Conservation (phyloP, 225 moss, liverwort and hornwort species). For the Marchantia polymorpha region DNA sequence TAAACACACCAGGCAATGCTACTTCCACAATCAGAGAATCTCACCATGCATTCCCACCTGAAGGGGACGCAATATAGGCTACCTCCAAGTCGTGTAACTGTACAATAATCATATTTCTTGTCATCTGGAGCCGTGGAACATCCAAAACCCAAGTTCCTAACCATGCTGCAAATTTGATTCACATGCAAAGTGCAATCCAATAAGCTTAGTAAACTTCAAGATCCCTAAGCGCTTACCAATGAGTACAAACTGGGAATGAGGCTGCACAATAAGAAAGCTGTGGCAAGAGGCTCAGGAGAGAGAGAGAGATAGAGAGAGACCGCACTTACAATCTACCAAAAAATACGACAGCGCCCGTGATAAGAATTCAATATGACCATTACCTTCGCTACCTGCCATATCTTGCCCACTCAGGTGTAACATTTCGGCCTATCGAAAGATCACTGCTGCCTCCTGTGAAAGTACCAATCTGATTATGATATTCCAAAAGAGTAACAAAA, state of each 20-base stretch:
- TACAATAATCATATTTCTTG: background rate
- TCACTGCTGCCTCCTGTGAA: conserved; percentile 14
- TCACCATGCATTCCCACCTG: conserved; percentile 8
- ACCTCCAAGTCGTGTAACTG: conserved; percentile 4
- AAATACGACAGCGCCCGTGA: background rate
- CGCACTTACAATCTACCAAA: background rate
- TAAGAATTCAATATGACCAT: conserved; percentile 8
- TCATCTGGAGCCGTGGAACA: conserved; percentile 8
- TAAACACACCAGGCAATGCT: background rate
- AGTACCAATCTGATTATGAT: conserved; percentile 10
- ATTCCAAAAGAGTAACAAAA: conserved; percentile 10
- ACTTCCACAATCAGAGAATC: background rate
- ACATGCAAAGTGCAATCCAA: conserved; percentile 5
- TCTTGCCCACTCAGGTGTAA: background rate
- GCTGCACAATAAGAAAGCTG: background rate
- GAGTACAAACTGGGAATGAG: background rate
- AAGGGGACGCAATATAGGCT: conserved; percentile 5
- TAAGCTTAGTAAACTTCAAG: conserved; percentile 2
- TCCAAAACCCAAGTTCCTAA: conserved; percentile 5
- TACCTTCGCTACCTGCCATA: conserved; percentile 6
- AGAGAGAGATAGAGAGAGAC: background rate
- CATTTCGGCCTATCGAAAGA: conserved; percentile 5
- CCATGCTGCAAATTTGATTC: background rate
- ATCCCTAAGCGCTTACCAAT: background rate
- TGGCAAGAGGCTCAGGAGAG: background rate